Base-by-base conservation (phyloP, 768 basidiomycete genomes). In the Gloeophyllum trabeum region DNA sequence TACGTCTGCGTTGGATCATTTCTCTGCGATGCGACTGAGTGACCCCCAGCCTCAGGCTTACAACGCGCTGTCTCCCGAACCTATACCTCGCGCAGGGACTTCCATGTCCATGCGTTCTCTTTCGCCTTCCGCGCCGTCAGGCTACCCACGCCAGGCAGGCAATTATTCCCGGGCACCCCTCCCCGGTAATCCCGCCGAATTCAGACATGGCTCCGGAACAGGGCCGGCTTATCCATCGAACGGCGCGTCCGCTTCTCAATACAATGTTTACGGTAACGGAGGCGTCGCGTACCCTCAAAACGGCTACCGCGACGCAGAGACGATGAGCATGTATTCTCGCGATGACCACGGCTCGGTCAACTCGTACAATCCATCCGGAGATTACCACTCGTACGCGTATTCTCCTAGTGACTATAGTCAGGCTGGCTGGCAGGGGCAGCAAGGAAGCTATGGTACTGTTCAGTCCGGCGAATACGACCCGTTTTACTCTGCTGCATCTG, bases 401-500 rank as follows among this genome's bases (percentile, higher is more conserved):
- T 43, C 49, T 22, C 46, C 51, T 21, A 37, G 36, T n/a, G 38
- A 39, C 34, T 36, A 7, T 25, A 42, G 4, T 20, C 46, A 36
- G 34, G 39, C 43, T 18, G 47, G 41, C 13, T 44, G 40, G 35
- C 41, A 48, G 16, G 40, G 47, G 19, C 42, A 45, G 4, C 46
- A 41, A 25, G 28, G 41, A 46, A 35, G 46, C 45, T 7, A 45
- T 52, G 24, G 19, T 19, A 18, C 25, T 37, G 14, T 24, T 34
- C 20, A 37, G n/a, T 16, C 28, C 28, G 59, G 58, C 24, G 69
- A 71, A 41, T 77, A 74, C 49, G 75, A 79, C 54, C 64, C 70
- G 26, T 59, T 86, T 10, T 81, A 85, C 56, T 71, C 73, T 6
- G 86, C 85, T 12, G 87, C 87, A 6, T 85, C 86, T 6, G 76